Base-by-base conservation (phyloP, 2,329 filamentous ascomycete species). In the Fonsecaea pugnacius region DNA sequence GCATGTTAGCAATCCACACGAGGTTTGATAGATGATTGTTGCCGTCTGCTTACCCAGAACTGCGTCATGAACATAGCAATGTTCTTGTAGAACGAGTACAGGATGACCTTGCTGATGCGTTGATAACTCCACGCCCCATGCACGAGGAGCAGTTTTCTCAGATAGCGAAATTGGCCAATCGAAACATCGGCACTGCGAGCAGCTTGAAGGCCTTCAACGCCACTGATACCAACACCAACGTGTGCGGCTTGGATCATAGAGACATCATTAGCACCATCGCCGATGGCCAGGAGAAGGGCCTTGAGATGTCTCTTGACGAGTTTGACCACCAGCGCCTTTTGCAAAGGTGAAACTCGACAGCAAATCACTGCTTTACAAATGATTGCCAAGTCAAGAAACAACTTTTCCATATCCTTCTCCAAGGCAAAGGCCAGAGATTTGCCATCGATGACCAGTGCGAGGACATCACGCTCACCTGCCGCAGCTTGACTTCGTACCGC, bases 31-130 rank as follows among this genome's bases (percentile, higher is more conserved):
- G 62, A 24, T 40, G 33, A 30, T 14, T 1, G 32, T 16, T 12
- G 14, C 27, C 46, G 30, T 32, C n/a, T 12, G 82, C 89, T 81
- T 83, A 92, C 90, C 92, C 96, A 99, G 76, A 99, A 99, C 76
- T 99, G 96, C 65, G 96, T 99, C 90, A 99, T 93, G 80, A 98
- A 99, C 67, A 99, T 83, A 21, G 93, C 90, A 70, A 98, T 97
- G 79, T 99, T 99, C 84, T 99, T 99, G 84, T 99, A 99, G 78
- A 98, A 99, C 6, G 95, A 98, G 79, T 96, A 99, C 67, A 99
- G 79, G 72, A 99, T 98, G 64, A 96, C 92, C 80, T 96, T 96
- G 84, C 91, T 94, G 75, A 99, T 90, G 64, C 95, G 90, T 76
- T 97, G 94, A 75, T 99, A 99, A 75, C 92, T 96, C 95, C 95